Evolutionary conservation across 495 filamentous ascomycete species (phyloP), one percentile per base, ranked within the genome.

Genomic region (Pyrenula massariospora): DNA sequence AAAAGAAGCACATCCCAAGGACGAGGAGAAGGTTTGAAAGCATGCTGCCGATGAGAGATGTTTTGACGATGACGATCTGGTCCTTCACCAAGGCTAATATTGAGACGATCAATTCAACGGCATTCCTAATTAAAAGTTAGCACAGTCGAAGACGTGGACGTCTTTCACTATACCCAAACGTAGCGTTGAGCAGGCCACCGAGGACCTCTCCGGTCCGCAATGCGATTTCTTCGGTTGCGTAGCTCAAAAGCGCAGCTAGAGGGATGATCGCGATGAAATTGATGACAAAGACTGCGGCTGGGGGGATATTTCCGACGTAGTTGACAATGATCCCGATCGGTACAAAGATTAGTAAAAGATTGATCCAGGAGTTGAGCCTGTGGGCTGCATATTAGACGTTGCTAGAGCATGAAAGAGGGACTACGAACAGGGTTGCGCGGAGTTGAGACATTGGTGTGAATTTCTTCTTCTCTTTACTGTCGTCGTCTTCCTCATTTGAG

Each of bases 1-100:
- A 86, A 71, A 94, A 89, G 76, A 96, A 96, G 65, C 84, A 91
- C 85, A 93, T 91, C 19, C 91, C 91, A 73, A 96, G 74, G 36
- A 96, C 92, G 20, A 96, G 78, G 3, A 96, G 84, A 53, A 96
- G 69, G 66, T 96, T 96, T 19, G 91, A 95, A 19, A 96, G 72
- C 66, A 96, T 95, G 66, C 83, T 87, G 24, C 91, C 91, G 58
- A 96, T 88, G 12, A 96, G 72, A 1, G 91, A 96, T 0, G 91
- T 95, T 68, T 96, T 87, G 2, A 96, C 92, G 61, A 97, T 94
- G 48, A 86, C 74, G 23, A 94, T 80, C 69, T 97, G 77, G 36
- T 77, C 65, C 54, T 91, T 72, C 21, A 77, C 69, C 47, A 96
- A 72, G 0, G 90, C 90, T 52, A 95, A 84, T 60, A 96, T 85